These are phyloP conservation scores for Stagonosporopsis chrysanthemi DNA, from an alignment of 2,329 filamentous ascomycete species.

Conservation along the genomic window DNA sequence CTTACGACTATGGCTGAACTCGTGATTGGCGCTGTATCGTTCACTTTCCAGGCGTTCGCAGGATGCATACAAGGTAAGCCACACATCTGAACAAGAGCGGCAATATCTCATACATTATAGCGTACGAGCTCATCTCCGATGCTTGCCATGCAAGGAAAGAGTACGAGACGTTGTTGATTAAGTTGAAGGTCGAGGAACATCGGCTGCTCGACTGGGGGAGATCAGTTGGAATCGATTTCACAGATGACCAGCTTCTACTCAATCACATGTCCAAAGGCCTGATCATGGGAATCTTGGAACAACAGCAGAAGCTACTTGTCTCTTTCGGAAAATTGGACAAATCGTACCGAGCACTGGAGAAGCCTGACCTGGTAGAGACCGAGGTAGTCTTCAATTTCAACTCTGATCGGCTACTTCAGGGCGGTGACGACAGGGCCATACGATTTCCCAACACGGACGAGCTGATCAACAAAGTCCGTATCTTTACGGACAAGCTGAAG, in stretches of 20 bases:
- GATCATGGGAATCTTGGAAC: conserved; percentile 46
- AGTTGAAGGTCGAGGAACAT: conserved; percentile 49
- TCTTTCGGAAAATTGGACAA: conserved; percentile 44
- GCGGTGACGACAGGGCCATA: conserved; percentile 27
- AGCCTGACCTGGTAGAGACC: conserved; percentile 40
- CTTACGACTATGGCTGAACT: conserved; percentile 30
- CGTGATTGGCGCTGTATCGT: conserved; percentile 37
- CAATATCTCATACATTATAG: conserved; percentile 19
- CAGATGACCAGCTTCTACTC: conserved; percentile 42
- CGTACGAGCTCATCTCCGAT: conserved; percentile 50
- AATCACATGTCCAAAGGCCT: conserved; percentile 44
- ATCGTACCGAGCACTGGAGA: conserved; percentile 39
- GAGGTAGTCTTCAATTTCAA: conserved; percentile 23
- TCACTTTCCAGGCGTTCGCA: conserved; percentile 49
- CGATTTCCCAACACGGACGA: conserved; percentile 43
- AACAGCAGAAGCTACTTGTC: conserved; percentile 42
- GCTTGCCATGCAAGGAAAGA: conserved; percentile 43
- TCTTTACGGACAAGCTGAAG: conserved; percentile 37
- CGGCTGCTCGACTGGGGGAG: conserved; percentile 50
- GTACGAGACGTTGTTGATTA: conserved; percentile 46
- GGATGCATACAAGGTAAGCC: conserved; percentile 46
- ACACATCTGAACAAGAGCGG: not conserved
- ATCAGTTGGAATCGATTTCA: conserved; percentile 43
- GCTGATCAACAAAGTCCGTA: conserved; percentile 38
- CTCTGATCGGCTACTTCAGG: conserved; percentile 21